phyloP scores from a whole-genome alignment of 2,329 filamentous ascomycete species.

The Helminthosporium solani region DNA sequence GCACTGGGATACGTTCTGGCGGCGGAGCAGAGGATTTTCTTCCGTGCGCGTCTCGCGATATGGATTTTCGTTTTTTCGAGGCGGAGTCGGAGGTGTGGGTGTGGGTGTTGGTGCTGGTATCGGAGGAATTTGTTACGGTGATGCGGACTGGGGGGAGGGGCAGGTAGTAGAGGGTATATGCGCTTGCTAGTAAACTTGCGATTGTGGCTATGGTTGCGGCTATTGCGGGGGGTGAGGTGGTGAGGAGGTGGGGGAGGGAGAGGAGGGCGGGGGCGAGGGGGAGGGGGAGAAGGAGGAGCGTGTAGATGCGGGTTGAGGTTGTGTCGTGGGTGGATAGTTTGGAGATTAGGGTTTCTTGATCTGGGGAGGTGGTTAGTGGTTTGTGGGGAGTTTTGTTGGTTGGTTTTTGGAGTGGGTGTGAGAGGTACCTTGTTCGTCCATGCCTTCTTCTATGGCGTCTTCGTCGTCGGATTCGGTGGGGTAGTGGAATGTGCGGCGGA shows the following conservation, averaged over 20 bases:
- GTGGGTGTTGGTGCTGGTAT: constrained; percentile 1
- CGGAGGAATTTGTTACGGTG: constrained; percentile 9
- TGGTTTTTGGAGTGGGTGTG: neutral
- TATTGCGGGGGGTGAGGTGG: constrained; percentile 29
- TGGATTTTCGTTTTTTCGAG: constrained; percentile 17
- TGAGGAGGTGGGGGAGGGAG: constrained; percentile 55
- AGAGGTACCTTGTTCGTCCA: constrained; percentile 73
- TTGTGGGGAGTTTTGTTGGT: too few relatives aligned
- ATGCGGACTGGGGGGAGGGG: constrained; percentile 54
- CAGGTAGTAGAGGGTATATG: constrained; percentile 60
- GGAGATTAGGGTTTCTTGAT: constrained; percentile 29
- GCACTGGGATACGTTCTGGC: constrained; percentile 17
- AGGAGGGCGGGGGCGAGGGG: constrained; percentile 58
- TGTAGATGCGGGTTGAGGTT: constrained; percentile 52
- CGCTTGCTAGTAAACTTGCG: constrained; percentile 63
- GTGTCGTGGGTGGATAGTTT: constrained; percentile 41
- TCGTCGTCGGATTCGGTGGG: constrained; percentile 58
- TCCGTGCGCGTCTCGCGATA: constrained; percentile 3
- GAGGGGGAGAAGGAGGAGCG: constrained; percentile 57
- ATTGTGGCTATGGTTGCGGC: constrained; percentile 59
- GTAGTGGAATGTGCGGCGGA: constrained; percentile 78
- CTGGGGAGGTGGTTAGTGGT: constrained; percentile 13
- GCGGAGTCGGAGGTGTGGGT: too few relatives aligned
- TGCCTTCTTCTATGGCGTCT: constrained; percentile 58
- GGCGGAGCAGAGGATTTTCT: constrained; percentile 1